These are phyloP conservation scores for Macadamia tetraphylla DNA, from an alignment of 164 flowering plant species.

Conservation along the genomic window DNA sequence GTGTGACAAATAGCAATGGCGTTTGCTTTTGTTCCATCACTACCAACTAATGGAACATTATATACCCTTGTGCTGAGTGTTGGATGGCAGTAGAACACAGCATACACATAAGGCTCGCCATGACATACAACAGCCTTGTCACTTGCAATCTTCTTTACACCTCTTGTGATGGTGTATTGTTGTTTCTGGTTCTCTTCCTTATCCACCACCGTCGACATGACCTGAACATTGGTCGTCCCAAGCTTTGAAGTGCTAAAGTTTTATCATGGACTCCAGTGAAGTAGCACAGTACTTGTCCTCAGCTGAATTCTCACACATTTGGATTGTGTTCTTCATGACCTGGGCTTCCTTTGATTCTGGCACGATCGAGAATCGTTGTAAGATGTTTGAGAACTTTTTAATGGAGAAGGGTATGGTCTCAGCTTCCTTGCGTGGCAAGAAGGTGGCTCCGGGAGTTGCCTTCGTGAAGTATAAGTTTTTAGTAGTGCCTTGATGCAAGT, in stretches of 20 bases:
- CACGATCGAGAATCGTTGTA: slow-evolving; percentile 23
- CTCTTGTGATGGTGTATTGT: slow-evolving; percentile 13
- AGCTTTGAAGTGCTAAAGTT: slow-evolving; percentile 17
- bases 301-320: slow-evolving; percentile 24
- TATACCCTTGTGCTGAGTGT: slow-evolving; percentile 20
- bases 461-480: slow-evolving; percentile 24
- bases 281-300: slow-evolving; percentile 31
- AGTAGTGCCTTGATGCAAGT: slow-evolving; percentile 13
- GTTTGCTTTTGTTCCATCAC: slow-evolving; percentile 20
- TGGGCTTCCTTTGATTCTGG: slow-evolving; percentile 33
- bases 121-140: slow-evolving; percentile 26
- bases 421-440: slow-evolving; percentile 31
- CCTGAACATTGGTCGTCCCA: slow-evolving; percentile 9
- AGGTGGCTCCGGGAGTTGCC: slow-evolving; percentile 16
- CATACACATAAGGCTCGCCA: slow-evolving; percentile 19
- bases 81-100: slow-evolving; percentile 30
- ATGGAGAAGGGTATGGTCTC: slow-evolving; percentile 43
- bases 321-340: slow-evolving; percentile 21
- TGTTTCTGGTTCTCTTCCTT: slow-evolving; percentile 13
- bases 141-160: slow-evolving; percentile 8
- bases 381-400: slow-evolving; percentile 22
- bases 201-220: slow-evolving; percentile 10
- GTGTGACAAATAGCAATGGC: slow-evolving; percentile 16
- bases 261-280: slow-evolving; percentile 30
- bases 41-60: slow-evolving; percentile 19